A percentile compares a stretch with the other conserved stretches of the same genome.
Conservation (phyloP, 1,139 yeast genomes). For the Geotrichum cucujoidarum region DNA sequence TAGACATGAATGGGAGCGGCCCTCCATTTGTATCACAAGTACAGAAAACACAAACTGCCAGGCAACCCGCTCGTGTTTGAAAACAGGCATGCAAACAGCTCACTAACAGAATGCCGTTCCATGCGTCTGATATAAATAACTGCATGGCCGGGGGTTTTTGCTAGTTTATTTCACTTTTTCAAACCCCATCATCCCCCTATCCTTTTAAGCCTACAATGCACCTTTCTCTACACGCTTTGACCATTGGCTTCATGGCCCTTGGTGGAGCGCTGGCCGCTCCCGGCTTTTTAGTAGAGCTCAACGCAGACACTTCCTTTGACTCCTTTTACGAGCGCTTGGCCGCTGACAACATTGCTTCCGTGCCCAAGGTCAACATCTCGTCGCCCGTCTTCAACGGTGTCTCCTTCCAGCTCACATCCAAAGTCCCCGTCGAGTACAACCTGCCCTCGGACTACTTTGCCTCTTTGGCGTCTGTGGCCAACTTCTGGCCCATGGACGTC, state of each 20-base stretch:
- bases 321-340: background rate
- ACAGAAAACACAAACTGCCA: background rate
- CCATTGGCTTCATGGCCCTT: background rate
- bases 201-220: background rate
- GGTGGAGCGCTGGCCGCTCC: background rate
- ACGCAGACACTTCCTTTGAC: background rate
- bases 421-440: background rate
- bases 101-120: background rate
- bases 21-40: background rate
- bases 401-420: slow-evolving; percentile 4
- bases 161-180: background rate
- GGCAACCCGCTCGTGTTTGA: no score
- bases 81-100: no score
- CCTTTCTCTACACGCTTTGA: background rate
- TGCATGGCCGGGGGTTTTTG: background rate
- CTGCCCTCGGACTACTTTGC: slow-evolving; percentile 1
- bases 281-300: background rate
- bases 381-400: slow-evolving; percentile 13
- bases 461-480: slow-evolving; percentile 7
- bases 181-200: background rate
- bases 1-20: background rate
- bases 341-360: slow-evolving; percentile 4
- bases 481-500: slow-evolving; percentile 4
- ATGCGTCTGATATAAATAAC: background rate
- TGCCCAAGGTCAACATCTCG: slow-evolving; percentile 7